Conservation (phyloP, 768 basidiomycete species). For the Mycena venus region DNA sequence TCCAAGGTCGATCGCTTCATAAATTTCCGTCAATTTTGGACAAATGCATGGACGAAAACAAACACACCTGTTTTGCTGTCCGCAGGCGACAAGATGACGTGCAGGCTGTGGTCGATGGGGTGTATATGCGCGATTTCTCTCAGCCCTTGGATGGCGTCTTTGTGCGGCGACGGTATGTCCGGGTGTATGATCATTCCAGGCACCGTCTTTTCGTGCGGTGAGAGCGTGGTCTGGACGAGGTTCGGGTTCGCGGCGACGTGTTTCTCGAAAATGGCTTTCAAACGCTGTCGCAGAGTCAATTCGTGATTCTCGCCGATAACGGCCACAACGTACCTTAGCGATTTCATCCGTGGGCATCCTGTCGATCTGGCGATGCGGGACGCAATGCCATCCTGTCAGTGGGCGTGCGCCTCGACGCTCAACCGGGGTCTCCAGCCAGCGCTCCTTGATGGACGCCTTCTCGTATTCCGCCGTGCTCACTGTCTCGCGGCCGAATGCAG, state of each 20-base stretch:
- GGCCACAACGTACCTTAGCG: slow-evolving; percentile 25
- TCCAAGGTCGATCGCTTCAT: slow-evolving; percentile 41
- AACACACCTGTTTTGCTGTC: slow-evolving; percentile 42
- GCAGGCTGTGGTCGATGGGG: slow-evolving; percentile 38
- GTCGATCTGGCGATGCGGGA: slow-evolving; percentile 41
- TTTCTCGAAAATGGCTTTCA: slow-evolving; percentile 32
- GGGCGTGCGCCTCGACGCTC: slow-evolving; percentile 39
- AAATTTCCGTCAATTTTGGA: not conserved
- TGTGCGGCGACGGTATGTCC: slow-evolving; percentile 32
- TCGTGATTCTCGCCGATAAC: not conserved
- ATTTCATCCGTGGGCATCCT: slow-evolving; percentile 32
- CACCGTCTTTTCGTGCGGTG: slow-evolving; percentile 35
- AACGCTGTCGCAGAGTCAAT: not conserved
- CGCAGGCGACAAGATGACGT: slow-evolving; percentile 40
- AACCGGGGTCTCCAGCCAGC: slow-evolving; percentile 31
- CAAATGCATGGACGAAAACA: not conserved
- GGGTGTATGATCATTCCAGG: slow-evolving; percentile 37
- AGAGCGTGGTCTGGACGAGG: slow-evolving; percentile 33
- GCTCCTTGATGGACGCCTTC: slow-evolving; percentile 19
- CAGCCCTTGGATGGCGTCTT: slow-evolving; percentile 26
- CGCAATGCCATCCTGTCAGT: slow-evolving; percentile 37
- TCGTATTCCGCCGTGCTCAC: slow-evolving; percentile 30
- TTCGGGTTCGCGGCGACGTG: slow-evolving; percentile 31
- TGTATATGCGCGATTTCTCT: slow-evolving; percentile 44
- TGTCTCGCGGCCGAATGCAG: slow-evolving; percentile 29